Evolutionary conservation across 2,329 filamentous ascomycete genomes (phyloP).

Genomic region (Colletotrichum gloeosporioides): DNA sequence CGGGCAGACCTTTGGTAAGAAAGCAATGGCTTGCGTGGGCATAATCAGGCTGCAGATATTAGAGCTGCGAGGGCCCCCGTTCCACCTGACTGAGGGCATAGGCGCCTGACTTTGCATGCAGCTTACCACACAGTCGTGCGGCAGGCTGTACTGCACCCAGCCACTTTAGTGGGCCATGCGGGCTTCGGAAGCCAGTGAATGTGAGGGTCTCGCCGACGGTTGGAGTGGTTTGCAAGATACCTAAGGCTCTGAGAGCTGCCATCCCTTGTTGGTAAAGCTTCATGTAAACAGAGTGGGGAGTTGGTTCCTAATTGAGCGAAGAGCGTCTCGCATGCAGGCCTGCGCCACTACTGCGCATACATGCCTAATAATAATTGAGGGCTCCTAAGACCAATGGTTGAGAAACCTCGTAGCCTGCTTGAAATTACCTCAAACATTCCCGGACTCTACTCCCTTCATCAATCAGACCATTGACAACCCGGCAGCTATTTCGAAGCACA

Average conservation of each 20-base stretch:
- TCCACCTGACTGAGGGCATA: neutral
- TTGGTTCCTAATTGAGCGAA: neutral
- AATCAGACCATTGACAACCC: constrained; percentile 14
- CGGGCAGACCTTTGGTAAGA: too few relatives aligned
- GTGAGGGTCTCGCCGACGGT: fast-evolving
- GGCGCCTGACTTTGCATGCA: neutral
- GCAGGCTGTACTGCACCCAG: neutral
- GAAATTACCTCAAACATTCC: neutral
- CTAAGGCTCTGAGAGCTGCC: neutral
- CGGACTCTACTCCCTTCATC: fast-evolving
- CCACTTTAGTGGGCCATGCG: neutral
- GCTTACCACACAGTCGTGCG: neutral
- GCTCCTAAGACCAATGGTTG: neutral
- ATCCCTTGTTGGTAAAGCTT: neutral
- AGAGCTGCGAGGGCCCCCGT: neutral
- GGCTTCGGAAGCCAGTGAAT: neutral
- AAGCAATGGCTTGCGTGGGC: neutral
- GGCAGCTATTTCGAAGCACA: constrained; percentile 39
- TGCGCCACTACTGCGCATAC: neutral
- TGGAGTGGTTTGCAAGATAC: neutral
- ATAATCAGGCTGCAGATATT: neutral
- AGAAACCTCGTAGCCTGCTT: fast-evolving
- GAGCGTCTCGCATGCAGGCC: neutral
- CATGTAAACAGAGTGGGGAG: neutral
- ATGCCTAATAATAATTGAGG: neutral